Percentiles rank a stretch among this genome's conserved stretches.
Evolutionary conservation across 2,329 filamentous ascomycete species (phyloP).

Genomic region (Colletotrichum aenigma): DNA sequence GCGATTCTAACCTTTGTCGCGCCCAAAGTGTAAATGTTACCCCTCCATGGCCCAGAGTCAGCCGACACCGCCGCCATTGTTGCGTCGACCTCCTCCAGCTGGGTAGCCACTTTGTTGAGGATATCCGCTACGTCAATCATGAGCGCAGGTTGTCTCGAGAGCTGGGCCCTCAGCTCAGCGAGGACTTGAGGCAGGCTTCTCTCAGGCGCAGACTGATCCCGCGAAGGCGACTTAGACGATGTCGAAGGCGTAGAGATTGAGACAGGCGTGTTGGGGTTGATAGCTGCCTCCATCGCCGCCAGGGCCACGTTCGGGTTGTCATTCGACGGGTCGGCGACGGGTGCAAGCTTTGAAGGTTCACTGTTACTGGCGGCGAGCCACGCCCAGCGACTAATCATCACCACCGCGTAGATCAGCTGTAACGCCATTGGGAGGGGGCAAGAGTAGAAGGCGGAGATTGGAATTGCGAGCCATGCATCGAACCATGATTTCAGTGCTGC

Average conservation of each 20-base stretch:
- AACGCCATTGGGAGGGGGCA: conserved; percentile 49
- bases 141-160: conserved; percentile 48
- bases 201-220: not conserved
- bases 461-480: conserved; percentile 49
- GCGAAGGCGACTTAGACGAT: not conserved
- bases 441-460: conserved; percentile 45
- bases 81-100: conserved; percentile 48
- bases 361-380: conserved; percentile 40
- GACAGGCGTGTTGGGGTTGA: not conserved
- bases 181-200: conserved; percentile 41
- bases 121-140: conserved; percentile 49
- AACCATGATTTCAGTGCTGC: conserved; percentile 54
- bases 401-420: conserved; percentile 55
- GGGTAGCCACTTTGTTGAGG: conserved; percentile 41
- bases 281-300: conserved; percentile 5
- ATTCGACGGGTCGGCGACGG: not conserved
- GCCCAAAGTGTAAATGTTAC: conserved; percentile 53
- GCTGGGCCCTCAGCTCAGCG: conserved; percentile 41
- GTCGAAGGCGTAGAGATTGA: not conserved
- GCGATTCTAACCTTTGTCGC: conserved; percentile 52
- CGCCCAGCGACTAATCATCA: conserved; percentile 56
- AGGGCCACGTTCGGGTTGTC: not conserved
- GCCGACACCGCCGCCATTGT: conserved; percentile 34
- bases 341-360: too few species aligned
- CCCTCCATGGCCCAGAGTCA: conserved; percentile 39